Base-by-base conservation (phyloP, 1,284 basidiomycete species). In the Austroboletus sp. region DNA sequence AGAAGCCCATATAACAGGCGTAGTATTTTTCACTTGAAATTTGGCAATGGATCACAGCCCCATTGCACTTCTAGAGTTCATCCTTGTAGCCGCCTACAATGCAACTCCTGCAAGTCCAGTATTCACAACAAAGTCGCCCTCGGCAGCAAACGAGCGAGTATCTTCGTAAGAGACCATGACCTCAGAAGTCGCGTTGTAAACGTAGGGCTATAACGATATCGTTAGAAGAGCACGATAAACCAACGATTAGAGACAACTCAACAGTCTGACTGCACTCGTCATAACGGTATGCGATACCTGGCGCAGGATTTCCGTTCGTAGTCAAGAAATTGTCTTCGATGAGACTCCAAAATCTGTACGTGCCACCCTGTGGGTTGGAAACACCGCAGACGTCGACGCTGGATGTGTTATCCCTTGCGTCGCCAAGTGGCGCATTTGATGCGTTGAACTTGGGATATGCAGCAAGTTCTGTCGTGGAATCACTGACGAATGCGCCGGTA, bases 1-100 rank as follows among this genome's bases (percentile, higher is more conserved):
- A 25, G 25, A 8, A 25, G 9, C 25, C 9, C 21, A 21, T 30
- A n/a, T 30, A n/a, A 12, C n/a, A n/a, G 29, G 11, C 12, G 6
- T 8, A 7, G 7, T 30, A 4, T 13, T 30, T 30, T n/a, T 30
- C 5, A 30, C 29, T 8, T 30, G 11, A 30, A 32, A n/a, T n/a
- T 6, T 15, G 2, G 8, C 15, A 15, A 16, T 9, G 32, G 6
- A 21, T 42, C 10, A 35, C 29, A 75, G 60, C 49, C 75, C 70
- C 40, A 60, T 63, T 8, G 62, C 61, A 16, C 27, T 41, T 30
- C 70, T 68, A 54, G 29, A 81, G 66, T 45, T 73, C 73, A 47
- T 75, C 66, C 7, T 71, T 53, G 42, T 57, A 72, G 56, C 80
- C 78, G 12, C 76, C 76, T 36, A 79, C 61, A 76, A 72, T 3